Base-by-base conservation (phyloP, 1,139 yeast species). In the Schwanniomyces etchellsii region DNA sequence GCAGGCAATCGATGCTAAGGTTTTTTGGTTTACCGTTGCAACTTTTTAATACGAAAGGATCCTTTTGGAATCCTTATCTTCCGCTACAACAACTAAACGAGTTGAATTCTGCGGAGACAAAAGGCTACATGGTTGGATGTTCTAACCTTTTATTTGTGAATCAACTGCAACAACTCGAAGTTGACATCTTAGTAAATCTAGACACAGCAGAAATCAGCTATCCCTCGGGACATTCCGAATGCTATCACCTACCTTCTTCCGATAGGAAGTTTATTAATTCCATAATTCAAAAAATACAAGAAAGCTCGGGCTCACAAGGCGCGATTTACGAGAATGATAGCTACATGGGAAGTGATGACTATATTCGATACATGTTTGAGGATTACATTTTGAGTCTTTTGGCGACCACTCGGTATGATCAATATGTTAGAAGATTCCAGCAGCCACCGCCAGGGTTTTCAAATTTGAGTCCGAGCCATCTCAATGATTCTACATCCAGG, bases 1-100 rank as follows among this genome's bases (percentile, higher is more conserved):
- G 85, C 51, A 63, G 96, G 32, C 69, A 70, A 39, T 83, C 95
- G 1, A 70, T 89, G 55, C 59, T 89, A 32, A 62, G 76, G 25
- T 91, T 86, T 50, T 74, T 86, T 53, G 98, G 98, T 0, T 64
- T 91, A 26, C 98, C 98, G 0, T 61, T 91, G 31, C 91, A 83
- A 45, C 57, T 88, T 1, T 91, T 91, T 57, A 86, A 88, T 41
- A 65, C 73, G 7, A 74, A 78, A 44, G 94, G 94, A 24, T 86
- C 95, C 3, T 71, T 89, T 40, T 89, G 94, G 69, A 82, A 84
- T 42, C 97, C 98, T 0, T 91, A 89, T 53, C 72, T 89, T 14
- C 95, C 98, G 0, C 61, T 91, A 31, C 98, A 89, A 53, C 97
- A 89, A 50, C 62, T 91, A 34, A 82, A 81, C 34, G 89, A 84